Conservation (phyloP, 805 yeast genomes). For the Isabelozyma pseudorhagii region DNA sequence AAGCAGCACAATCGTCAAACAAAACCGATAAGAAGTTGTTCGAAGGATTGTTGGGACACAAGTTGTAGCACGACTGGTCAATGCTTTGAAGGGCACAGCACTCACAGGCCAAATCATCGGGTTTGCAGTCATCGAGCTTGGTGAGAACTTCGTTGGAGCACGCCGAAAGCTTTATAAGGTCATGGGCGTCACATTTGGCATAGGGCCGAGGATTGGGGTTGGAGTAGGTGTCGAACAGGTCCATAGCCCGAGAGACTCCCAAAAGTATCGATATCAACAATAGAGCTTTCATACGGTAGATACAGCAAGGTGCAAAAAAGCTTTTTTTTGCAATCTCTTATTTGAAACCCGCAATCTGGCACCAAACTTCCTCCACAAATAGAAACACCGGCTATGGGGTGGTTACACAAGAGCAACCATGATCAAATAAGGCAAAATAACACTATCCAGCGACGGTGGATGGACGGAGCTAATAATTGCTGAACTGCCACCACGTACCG, state of each 20-base stretch:
- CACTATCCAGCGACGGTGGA: too few species aligned
- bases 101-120: conserved; percentile 54
- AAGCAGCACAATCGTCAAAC: conserved; percentile 42
- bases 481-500: too few species aligned
- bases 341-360: background rate
- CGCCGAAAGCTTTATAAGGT: conserved; percentile 35
- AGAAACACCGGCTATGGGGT: background rate
- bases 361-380: background rate
- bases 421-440: background rate
- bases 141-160: conserved; percentile 48
- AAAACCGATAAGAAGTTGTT: conserved; percentile 45
- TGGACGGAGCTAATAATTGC: too few species aligned
- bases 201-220: conserved; percentile 45
- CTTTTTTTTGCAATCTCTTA: too few species aligned
- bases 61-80: conserved; percentile 41
- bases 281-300: background rate
- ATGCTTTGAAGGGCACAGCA: conserved; percentile 54
- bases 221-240: conserved; percentile 24
- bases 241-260: background rate
- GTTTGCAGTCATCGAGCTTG: conserved; percentile 48
- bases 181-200: conserved; percentile 41
- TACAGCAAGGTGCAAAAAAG: background rate
- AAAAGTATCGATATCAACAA: background rate
- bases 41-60: conserved; percentile 48
- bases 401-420: background rate